phyloP scores from a whole-genome alignment of 2,329 filamentous ascomycete genomes.

The Sporothrix brasiliensis region DNA sequence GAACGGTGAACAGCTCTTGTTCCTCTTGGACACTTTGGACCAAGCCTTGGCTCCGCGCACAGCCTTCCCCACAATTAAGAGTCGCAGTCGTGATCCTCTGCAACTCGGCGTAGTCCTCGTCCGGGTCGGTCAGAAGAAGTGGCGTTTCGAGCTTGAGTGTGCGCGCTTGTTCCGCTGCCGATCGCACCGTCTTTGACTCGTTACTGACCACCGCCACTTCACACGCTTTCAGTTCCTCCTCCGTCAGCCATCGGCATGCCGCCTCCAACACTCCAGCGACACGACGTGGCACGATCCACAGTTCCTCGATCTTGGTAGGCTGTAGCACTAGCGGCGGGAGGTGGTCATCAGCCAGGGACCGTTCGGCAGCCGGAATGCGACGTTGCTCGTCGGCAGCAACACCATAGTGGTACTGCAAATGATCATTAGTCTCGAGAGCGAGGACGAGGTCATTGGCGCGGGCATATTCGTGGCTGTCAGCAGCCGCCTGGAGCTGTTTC shows the following conservation, averaged over 20 bases:
- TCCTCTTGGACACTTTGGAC: neutral
- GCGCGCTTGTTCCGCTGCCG: neutral
- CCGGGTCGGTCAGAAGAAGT: slow-evolving; percentile 25
- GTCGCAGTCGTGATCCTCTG: neutral
- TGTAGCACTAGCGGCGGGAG: slow-evolving; percentile 25
- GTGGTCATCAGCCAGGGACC: slow-evolving; percentile 12
- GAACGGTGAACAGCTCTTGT: neutral
- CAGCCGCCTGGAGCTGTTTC: neutral
- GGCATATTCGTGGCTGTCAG: slow-evolving; percentile 28
- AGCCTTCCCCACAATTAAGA: neutral
- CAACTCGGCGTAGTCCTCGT: slow-evolving; percentile 32
- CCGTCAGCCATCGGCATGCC: neutral
- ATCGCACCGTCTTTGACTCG: neutral
- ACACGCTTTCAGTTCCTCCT: neutral
- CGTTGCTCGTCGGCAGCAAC: neutral
- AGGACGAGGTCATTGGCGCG: slow-evolving; percentile 28
- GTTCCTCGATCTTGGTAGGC: slow-evolving; percentile 19
- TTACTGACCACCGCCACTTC: neutral
- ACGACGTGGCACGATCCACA: slow-evolving; percentile 29
- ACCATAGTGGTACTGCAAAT: slow-evolving; percentile 24
- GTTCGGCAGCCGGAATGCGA: neutral
- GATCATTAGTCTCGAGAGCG: slow-evolving; percentile 24
- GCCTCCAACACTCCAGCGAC: slow-evolving; percentile 25
- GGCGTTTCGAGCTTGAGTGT: slow-evolving; percentile 29
- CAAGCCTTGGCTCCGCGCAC: neutral